These are phyloP conservation scores for Naganishia kalamii DNA, from an alignment of 768 basidiomycete genomes.

Conservation along the genomic window DNA sequence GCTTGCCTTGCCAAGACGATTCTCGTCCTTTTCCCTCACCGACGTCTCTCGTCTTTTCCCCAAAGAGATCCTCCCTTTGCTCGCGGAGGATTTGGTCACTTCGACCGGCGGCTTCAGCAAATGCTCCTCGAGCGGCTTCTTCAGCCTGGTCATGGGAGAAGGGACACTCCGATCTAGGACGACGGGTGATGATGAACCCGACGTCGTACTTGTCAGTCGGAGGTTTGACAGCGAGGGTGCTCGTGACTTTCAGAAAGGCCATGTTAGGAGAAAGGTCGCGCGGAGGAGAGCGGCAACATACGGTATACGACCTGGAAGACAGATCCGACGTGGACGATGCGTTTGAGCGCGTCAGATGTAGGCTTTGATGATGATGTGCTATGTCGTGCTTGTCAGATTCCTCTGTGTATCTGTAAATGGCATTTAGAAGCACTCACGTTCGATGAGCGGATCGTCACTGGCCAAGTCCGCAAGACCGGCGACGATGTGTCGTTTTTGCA, in stretches of 20 bases:
- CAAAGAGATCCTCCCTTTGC: neutral
- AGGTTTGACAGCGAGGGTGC: neutral
- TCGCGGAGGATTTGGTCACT: neutral
- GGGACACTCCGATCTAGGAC: neutral
- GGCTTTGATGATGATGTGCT: neutral
- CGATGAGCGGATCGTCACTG: slow-evolving; percentile 1
- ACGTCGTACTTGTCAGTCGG: neutral
- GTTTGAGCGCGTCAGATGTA: neutral
- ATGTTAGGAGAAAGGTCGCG: neutral
- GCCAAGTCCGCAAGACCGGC: slow-evolving; percentile 13
- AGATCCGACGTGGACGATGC: slow-evolving; percentile 7
- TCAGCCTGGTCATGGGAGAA: neutral
- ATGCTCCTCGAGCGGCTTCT: slow-evolving; percentile 20
- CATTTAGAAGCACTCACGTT: neutral
- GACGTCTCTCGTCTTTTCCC: neutral
- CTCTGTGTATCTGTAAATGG: neutral
- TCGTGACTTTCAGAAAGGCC: neutral
- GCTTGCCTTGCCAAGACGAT: no score
- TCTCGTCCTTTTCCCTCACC: neutral
- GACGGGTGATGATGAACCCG: neutral
- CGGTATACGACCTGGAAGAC: slow-evolving; percentile 11
- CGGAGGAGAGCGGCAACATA: neutral
- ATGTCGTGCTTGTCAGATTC: neutral
- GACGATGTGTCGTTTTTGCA: slow-evolving; percentile 20
- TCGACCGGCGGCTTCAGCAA: slow-evolving; percentile 3